Percentiles rank a stretch among this genome's conserved stretches.
These are phyloP conservation scores for Osmanthus fragrans DNA, from an alignment of 257 asterid species.

Conservation along the genomic window DNA sequence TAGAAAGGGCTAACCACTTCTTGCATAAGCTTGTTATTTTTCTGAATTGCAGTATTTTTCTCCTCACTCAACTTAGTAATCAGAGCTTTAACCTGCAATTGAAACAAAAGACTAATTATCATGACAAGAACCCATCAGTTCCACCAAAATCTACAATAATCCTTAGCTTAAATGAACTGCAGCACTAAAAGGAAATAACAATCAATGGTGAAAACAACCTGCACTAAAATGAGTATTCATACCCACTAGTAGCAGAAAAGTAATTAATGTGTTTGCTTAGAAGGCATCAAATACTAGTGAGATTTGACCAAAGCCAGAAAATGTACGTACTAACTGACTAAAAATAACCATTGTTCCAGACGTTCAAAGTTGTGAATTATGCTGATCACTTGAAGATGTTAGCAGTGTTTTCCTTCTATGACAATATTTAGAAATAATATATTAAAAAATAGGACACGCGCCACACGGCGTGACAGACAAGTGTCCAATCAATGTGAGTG, in stretches of 20 bases:
- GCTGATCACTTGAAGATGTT: neutral
- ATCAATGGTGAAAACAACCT: neutral
- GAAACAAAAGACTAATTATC: neutral
- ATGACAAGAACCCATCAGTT: neutral
- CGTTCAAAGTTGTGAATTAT: neutral
- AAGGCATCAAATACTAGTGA: neutral
- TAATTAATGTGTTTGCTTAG: neutral
- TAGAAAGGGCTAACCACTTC: slow-evolving; percentile 20
- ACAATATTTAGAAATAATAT: neutral
- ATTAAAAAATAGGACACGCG: neutral
- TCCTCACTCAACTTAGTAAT: slow-evolving; percentile 23
- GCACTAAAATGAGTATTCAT: neutral
- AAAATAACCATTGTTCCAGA: neutral
- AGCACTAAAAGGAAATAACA: neutral
- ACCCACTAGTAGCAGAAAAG: neutral
- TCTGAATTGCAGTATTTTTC: slow-evolving; percentile 21
- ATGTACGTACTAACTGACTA: neutral
- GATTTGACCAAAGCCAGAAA: neutral
- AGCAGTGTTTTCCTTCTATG: neutral
- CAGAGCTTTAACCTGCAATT: slow-evolving; percentile 22
- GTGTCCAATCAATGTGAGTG: neutral
- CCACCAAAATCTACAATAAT: neutral
- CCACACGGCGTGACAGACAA: neutral
- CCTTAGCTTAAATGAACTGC: neutral
- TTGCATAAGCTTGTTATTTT: slow-evolving; percentile 24